Evolutionary conservation across 179 eudicot species (phyloP).

Genomic region (Dionaea muscipula): DNA sequence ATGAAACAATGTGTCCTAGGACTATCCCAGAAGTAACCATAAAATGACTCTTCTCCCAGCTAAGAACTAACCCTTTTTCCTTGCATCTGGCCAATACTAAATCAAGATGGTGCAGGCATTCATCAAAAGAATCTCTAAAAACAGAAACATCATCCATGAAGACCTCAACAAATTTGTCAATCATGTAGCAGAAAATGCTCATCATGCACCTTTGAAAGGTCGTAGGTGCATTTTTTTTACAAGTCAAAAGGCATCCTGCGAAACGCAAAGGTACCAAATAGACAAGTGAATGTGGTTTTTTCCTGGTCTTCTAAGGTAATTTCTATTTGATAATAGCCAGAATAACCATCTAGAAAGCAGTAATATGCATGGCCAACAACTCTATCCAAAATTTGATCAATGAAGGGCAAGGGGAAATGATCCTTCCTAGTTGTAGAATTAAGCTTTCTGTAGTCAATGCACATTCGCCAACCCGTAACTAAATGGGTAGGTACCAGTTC

Average conservation of each 20-base stretch:
- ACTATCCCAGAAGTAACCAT: neutral
- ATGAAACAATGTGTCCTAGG: neutral
- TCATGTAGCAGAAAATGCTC: neutral
- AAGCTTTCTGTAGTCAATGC: neutral
- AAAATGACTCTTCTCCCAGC: neutral
- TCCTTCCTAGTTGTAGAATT: neutral
- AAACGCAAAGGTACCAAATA: neutral
- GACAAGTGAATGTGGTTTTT: slow-evolving; percentile 2
- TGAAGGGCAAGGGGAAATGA: neutral
- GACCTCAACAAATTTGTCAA: slow-evolving; percentile 3
- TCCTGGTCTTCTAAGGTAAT: neutral
- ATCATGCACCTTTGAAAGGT: neutral
- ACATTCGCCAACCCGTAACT: neutral
- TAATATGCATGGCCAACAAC: neutral
- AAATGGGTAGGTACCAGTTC: neutral
- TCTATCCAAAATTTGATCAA: neutral
- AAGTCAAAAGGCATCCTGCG: too few species aligned
- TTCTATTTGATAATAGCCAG: neutral
- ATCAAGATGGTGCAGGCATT: neutral
- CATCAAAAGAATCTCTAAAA: neutral
- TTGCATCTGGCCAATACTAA: slow-evolving; percentile 1
- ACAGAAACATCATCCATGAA: slow-evolving; percentile 8
- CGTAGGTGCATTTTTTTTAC: too few species aligned
- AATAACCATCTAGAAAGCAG: slow-evolving; percentile 1
- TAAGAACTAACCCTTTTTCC: neutral